Percentiles rank a stretch among this genome's conserved stretches.
Evolutionary conservation across 495 filamentous ascomycete species (phyloP).

Genomic region (Hyaloscypha hepaticicola): DNA sequence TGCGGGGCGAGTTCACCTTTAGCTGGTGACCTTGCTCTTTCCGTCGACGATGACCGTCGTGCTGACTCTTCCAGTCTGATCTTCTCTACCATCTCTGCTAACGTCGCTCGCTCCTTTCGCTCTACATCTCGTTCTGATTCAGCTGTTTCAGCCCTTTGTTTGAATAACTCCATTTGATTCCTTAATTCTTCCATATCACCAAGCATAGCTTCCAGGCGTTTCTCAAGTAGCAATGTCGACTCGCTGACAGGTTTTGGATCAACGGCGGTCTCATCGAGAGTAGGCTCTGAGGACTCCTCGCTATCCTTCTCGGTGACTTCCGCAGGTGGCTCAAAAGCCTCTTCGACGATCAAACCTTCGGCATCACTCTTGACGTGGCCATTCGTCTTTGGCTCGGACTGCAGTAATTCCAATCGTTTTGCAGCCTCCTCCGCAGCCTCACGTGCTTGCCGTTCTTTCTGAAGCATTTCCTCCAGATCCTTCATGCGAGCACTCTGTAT

Average conservation of each 20-base stretch:
- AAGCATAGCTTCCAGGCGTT: constrained; percentile 74
- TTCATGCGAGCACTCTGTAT: constrained; percentile 72
- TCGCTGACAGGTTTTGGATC: constrained; percentile 34
- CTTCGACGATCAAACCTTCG: constrained; percentile 32
- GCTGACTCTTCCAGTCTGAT: constrained; percentile 66
- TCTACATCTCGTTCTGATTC: constrained; percentile 68
- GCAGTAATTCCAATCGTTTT: constrained; percentile 59
- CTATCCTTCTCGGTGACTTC: constrained; percentile 23
- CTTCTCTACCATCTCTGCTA: constrained; percentile 87
- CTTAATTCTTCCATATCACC: constrained; percentile 81
- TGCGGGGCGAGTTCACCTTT: neutral
- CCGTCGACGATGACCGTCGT: constrained; percentile 32
- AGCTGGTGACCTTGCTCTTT: constrained; percentile 23
- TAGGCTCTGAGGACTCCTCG: constrained; percentile 35
- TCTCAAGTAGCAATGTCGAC: constrained; percentile 52
- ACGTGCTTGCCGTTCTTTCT: constrained; percentile 75
- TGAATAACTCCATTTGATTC: constrained; percentile 74
- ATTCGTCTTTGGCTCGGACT: constrained; percentile 38
- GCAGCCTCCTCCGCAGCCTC: constrained; percentile 81
- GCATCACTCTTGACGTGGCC: constrained; percentile 25
- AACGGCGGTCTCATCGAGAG: constrained; percentile 39
- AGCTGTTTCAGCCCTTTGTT: constrained; percentile 72
- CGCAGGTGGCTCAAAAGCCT: constrained; percentile 38
- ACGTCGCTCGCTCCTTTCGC: constrained; percentile 66
- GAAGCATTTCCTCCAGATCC: constrained; percentile 76